phyloP scores from a whole-genome alignment of 768 basidiomycete genomes.

The Fomitopsis pulvina region DNA sequence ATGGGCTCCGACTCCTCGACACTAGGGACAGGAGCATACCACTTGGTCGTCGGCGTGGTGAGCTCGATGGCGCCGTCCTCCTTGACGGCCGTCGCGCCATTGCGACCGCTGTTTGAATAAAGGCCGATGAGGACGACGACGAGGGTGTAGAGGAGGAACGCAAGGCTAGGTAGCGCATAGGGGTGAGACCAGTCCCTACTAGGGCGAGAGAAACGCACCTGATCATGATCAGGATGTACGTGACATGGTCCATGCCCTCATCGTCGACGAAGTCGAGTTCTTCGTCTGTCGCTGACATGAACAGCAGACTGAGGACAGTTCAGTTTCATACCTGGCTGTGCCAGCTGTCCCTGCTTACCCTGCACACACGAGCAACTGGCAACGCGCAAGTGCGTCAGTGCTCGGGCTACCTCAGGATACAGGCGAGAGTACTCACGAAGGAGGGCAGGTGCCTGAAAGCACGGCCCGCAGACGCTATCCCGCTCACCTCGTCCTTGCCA shows the following conservation, averaged over 20 bases:
- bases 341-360: conserved; percentile 39
- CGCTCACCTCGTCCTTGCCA: conserved; percentile 23
- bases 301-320: conserved; percentile 49
- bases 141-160: conserved; percentile 74
- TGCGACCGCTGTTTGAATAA: conserved; percentile 56
- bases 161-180: conserved; percentile 37
- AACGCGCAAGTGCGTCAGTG: no score
- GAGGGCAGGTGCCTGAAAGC: conserved; percentile 86
- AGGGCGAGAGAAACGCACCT: conserved; percentile 38
- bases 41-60: conserved; percentile 37
- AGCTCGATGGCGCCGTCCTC: conserved; percentile 35
- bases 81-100: conserved; percentile 30
- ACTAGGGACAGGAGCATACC: conserved; percentile 59
- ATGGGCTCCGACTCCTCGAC: conserved; percentile 22
- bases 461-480: conserved; percentile 31
- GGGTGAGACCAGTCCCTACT: background rate
- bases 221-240: conserved; percentile 81
- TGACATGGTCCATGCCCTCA: conserved; percentile 84
- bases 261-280: conserved; percentile 67
- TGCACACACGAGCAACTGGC: conserved; percentile 62
- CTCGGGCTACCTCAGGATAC: no score
- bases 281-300: conserved; percentile 94
- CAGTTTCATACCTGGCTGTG: background rate
- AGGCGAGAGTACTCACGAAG: conserved; percentile 77
- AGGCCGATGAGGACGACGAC: conserved; percentile 66